Evolutionary conservation across 208 protist genomes (phyloP).

Genomic region (Trypanosoma avium): DNA sequence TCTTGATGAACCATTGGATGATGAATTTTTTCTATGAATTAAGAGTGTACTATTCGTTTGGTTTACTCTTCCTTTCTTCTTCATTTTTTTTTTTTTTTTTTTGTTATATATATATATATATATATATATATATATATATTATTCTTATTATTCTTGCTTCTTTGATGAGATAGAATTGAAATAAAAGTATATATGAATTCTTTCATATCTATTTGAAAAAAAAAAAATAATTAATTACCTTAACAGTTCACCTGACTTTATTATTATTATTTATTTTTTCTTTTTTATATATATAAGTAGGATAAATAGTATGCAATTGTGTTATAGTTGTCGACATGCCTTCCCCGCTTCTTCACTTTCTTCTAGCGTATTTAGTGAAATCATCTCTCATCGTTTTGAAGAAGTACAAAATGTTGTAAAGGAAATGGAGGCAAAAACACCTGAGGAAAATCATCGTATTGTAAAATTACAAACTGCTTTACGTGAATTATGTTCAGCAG

Average conservation of each 20-base stretch:
- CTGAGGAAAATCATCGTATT: slow-evolving; percentile 53
- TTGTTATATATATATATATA: neutral
- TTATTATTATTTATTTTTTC: slow-evolving; percentile 10
- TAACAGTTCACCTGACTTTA: too few relatives aligned
- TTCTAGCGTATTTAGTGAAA: slow-evolving; percentile 68
- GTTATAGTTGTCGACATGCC: slow-evolving; percentile 72
- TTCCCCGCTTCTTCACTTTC: slow-evolving; percentile 59
- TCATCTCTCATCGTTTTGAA: slow-evolving; percentile 55
- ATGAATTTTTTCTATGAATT: slow-evolving; percentile 5
- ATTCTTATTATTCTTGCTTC: slow-evolving; percentile 7
- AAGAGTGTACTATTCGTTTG: neutral
- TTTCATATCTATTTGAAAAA: too few relatives aligned
- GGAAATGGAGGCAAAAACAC: slow-evolving; percentile 35
- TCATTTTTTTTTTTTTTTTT: neutral
- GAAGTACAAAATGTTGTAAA: slow-evolving; percentile 41
- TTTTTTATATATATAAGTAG: slow-evolving; percentile 9
- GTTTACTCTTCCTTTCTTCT: neutral
- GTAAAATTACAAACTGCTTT: slow-evolving; percentile 41
- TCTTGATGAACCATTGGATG: slow-evolving; percentile 1
- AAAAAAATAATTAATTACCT: too few relatives aligned
- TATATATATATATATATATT: slow-evolving; percentile 5
- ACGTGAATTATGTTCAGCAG: slow-evolving; percentile 61
- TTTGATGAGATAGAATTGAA: too few relatives aligned
- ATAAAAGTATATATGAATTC: too few relatives aligned
- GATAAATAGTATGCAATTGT: slow-evolving; percentile 47